phyloP scores from a whole-genome alignment of 306 rosid species.

The Prosopis cineraria region DNA sequence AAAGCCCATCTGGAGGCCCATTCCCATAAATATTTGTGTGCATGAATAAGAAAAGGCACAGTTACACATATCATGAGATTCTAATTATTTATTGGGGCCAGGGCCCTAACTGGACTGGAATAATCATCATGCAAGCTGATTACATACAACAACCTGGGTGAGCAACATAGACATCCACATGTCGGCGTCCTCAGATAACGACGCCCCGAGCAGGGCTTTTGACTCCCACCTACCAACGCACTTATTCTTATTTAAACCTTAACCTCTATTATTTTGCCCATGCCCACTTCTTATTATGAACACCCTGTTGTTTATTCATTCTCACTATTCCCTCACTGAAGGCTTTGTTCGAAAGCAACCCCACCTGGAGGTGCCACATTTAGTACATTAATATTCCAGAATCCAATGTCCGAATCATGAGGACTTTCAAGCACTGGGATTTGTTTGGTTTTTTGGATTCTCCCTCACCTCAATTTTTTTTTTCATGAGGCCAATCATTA shows the following conservation, averaged over 20 bases:
- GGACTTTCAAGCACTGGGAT: not conserved
- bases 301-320: too few relatives aligned
- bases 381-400: not conserved
- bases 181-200: conserved; percentile 17
- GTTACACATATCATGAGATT: conserved; percentile 37
- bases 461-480: not conserved
- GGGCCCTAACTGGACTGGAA: conserved; percentile 26
- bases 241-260: not conserved
- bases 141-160: not conserved
- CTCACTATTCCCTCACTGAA: too few relatives aligned
- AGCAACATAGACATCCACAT: not conserved
- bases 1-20: conserved; percentile 31
- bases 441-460: not conserved
- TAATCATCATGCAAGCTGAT: not conserved
- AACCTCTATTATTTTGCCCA: too few relatives aligned
- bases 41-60: too few relatives aligned
- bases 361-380: not conserved
- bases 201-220: conserved; percentile 25
- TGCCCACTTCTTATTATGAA: too few relatives aligned
- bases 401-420: not conserved
- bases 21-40: too few relatives aligned
- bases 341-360: too few relatives aligned
- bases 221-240: conserved; percentile 37
- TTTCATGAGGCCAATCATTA: too few relatives aligned
- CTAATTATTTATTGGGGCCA: not conserved